A percentile compares a stretch with the other conserved stretches of the same genome.
phyloP scores from a whole-genome alignment of 106 monocot species.

The Dioscorea alata region DNA sequence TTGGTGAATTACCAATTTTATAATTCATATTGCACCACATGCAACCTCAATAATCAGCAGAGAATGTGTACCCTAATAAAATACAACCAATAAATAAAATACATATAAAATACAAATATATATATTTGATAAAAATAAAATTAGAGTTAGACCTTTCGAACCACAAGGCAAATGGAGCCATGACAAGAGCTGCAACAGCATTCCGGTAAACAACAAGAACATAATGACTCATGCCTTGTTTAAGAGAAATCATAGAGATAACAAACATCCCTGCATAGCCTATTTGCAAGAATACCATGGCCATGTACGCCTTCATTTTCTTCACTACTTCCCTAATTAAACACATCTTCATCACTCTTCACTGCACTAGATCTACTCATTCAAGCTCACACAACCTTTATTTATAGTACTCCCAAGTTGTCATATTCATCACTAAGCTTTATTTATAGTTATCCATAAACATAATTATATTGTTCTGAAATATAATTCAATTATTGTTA shows the following conservation, averaged over 20 bases:
- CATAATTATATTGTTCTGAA: too few relatives aligned
- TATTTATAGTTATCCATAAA: too few relatives aligned
- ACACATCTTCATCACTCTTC: background rate
- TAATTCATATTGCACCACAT: too few relatives aligned
- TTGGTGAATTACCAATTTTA: too few relatives aligned
- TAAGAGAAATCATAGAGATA: conserved; percentile 34
- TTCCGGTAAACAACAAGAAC: conserved; percentile 67
- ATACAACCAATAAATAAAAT: too few relatives aligned
- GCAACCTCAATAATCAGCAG: too few relatives aligned
- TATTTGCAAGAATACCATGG: conserved; percentile 53
- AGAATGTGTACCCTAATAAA: too few relatives aligned
- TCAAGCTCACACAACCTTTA: background rate
- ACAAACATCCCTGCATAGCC: conserved; percentile 60
- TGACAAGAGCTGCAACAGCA: conserved; percentile 20
- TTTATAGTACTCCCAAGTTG: too few relatives aligned
- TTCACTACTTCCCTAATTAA: conserved; percentile 3
- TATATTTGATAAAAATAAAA: too few relatives aligned
- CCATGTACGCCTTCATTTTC: conserved; percentile 39
- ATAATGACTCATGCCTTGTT: conserved; percentile 62
- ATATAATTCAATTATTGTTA: too few relatives aligned
- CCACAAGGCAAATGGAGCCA: conserved; percentile 51
- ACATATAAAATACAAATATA: too few relatives aligned
- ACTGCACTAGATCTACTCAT: background rate
- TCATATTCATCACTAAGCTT: too few relatives aligned
- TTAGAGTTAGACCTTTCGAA: conserved; percentile 39